phyloP scores from a whole-genome alignment of 306 rosid genomes.

The Benincasa hispida region DNA sequence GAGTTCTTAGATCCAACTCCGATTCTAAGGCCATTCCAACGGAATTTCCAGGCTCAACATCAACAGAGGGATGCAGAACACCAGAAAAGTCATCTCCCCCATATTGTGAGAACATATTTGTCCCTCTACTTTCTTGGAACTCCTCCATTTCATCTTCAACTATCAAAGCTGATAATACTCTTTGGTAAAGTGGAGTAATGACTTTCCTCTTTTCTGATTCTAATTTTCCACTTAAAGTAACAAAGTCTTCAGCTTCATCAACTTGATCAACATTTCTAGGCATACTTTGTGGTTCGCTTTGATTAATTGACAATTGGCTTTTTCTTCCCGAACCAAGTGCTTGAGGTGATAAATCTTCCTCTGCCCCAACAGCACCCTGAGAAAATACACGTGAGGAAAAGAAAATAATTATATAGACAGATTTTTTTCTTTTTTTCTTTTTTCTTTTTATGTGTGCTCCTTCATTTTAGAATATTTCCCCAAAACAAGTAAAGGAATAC shows the following conservation, averaged over 20 bases:
- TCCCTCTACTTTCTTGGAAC: conserved; percentile 25
- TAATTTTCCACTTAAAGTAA: conserved; percentile 21
- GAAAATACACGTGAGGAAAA: conserved; percentile 10
- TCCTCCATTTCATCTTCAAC: conserved; percentile 50
- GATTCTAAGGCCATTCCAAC: conserved; percentile 16
- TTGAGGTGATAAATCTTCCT: conserved; percentile 24
- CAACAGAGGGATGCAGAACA: conserved; percentile 17
- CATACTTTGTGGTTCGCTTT: conserved; percentile 17
- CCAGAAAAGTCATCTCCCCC: conserved; percentile 25
- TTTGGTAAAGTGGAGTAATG: conserved; percentile 52
- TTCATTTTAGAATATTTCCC: neutral
- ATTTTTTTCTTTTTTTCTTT: neutral
- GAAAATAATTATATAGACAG: neutral
- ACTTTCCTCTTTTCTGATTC: conserved; percentile 25
- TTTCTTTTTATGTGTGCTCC: too few species aligned
- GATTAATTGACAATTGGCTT: conserved; percentile 22
- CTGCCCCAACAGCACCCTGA: conserved; percentile 32
- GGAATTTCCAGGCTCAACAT: conserved; percentile 21
- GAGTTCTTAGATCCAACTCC: conserved; percentile 15
- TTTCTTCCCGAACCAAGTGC: conserved; percentile 27
- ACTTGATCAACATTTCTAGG: conserved; percentile 19
- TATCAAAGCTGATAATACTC: conserved; percentile 70
- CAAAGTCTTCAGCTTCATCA: conserved; percentile 21
- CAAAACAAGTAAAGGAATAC: neutral
- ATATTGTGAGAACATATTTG: conserved; percentile 22